Evolutionary conservation across 75 land plant species (phyloP).

Genomic region (Isoetes taiwanensis): DNA sequence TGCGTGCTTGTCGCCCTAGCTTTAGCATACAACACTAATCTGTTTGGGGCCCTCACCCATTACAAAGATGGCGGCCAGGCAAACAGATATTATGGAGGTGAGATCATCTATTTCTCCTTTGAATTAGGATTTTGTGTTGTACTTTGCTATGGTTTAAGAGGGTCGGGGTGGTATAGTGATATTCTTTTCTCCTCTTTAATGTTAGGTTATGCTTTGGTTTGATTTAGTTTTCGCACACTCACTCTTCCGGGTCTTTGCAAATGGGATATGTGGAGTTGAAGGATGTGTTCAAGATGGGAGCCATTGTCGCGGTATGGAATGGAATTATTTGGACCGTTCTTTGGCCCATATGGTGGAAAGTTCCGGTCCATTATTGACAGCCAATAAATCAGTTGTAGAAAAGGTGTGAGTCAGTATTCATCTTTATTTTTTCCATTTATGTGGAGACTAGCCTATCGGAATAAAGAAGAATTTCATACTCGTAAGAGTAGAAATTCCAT

Average conservation of each 20-base stretch:
- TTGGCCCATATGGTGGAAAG: slow-evolving; percentile 91
- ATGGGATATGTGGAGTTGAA: slow-evolving; percentile 92
- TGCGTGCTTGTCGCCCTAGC: slow-evolving; percentile 84
- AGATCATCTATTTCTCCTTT: neutral
- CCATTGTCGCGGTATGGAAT: slow-evolving; percentile 52
- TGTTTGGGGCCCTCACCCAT: slow-evolving; percentile 96
- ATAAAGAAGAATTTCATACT: no score
- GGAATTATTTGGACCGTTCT: slow-evolving; percentile 56
- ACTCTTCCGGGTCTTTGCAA: slow-evolving; percentile 29
- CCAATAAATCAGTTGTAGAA: no score
- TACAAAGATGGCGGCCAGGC: slow-evolving; percentile 99
- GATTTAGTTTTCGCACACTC: no score
- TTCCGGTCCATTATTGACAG: no score
- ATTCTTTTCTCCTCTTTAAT: no score
- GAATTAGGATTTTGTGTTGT: neutral
- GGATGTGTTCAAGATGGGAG: slow-evolving; percentile 70
- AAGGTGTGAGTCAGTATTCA: no score
- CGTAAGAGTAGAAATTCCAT: no score
- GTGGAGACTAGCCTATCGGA: no score
- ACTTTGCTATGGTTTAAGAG: neutral
- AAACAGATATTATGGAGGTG: slow-evolving; percentile 96
- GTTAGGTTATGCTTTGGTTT: no score
- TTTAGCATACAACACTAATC: slow-evolving; percentile 93
- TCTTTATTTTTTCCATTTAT: no score
- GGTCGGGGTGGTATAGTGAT: no score